Evolutionary conservation across 2,329 filamentous ascomycete species (phyloP), one percentile per base, ranked within the genome.

Genomic region (Stagonosporopsis cucurbitacearum): DNA sequence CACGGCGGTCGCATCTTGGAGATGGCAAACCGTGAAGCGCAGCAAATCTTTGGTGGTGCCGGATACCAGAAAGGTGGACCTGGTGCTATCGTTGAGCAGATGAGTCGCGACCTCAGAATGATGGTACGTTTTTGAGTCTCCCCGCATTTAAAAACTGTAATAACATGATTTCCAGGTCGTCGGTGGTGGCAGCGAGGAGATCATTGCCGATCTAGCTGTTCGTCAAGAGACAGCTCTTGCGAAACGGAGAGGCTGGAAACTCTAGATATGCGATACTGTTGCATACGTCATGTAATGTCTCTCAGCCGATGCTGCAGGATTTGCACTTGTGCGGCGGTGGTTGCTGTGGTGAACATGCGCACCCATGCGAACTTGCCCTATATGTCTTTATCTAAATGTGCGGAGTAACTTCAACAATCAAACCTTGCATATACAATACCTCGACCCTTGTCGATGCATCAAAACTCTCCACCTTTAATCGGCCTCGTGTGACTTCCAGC

Each of bases 141-240:
- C 17, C 0, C 15, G 19, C 4, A 12, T 3, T 11, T 17, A n/a
- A 1, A 20, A 4, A 8, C 26, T 5, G 47, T 33, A 26, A 52
- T 65, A 54, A 65, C n/a, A 19, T 12, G 13, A 42, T 2, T 17
- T 12, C 1, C 26, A 69, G 65, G 68, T 84, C 0, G 82, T 82
- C 3, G 82, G 82, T 12, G 74, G 74, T 11, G 82, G 82, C 0
- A 84, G 82, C 54, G 82, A 85, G 57, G 82, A 84, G 67, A 83
- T 85, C 49, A 75, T 84, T 41, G 76, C 78, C 0, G 82, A 85
- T 59, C 60, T 84, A 32, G 80, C 81, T 1, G 74, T 84, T n/a
- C 76, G 79, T 4, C 80, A 83, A 62, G 82, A 84, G 63, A 70
- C 68, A 6, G 66, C 62, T 6, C 53, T 76, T 13, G 71, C 74